These are phyloP conservation scores for Dendrobium huoshanense DNA, from an alignment of 106 monocot genomes.

Conservation along the genomic window DNA sequence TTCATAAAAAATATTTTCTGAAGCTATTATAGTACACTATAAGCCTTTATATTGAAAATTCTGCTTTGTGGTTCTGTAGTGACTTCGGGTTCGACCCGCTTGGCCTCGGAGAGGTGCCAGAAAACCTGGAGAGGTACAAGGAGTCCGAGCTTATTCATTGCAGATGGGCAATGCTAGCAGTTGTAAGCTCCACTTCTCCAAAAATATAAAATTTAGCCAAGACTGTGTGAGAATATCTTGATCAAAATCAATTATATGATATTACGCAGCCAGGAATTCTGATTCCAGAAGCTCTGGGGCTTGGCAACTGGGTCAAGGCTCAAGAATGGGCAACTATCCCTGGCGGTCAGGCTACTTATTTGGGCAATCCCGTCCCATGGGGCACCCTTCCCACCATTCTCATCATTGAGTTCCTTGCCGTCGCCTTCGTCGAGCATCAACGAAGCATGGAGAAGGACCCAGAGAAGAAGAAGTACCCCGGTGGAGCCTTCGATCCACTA, in stretches of 20 bases:
- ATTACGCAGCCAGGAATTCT: constrained; percentile 63
- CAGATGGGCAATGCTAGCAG: constrained; percentile 97
- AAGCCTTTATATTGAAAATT: too few relatives aligned
- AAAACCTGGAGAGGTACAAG: constrained; percentile 93
- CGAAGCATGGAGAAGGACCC: constrained; percentile 97
- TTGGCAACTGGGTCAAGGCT: constrained; percentile 95
- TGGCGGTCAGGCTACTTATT: constrained; percentile 83
- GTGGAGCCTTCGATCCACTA: constrained; percentile 90
- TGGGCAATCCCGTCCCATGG: constrained; percentile 95
- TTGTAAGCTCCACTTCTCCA: constrained; percentile 27
- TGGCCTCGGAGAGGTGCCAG: constrained; percentile 73
- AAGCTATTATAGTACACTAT: too few relatives aligned
- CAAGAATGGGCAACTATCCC: constrained; percentile 93
- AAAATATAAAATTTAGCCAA: too few relatives aligned
- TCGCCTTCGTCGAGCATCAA: constrained; percentile 93
- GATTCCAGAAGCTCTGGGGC: constrained; percentile 81
- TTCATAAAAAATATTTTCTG: too few relatives aligned
- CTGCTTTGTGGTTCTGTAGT: constrained; percentile 4
- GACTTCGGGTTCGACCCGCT: constrained; percentile 96
- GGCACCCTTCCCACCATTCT: constrained; percentile 89
- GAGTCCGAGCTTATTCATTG: constrained; percentile 93
- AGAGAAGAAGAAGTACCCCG: constrained; percentile 97
- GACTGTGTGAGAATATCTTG: neutral
- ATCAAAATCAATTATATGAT: neutral
- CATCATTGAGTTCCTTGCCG: constrained; percentile 71